phyloP scores from a whole-genome alignment of 2,329 filamentous ascomycete species.

The Coccinonectria pachysandricola region DNA sequence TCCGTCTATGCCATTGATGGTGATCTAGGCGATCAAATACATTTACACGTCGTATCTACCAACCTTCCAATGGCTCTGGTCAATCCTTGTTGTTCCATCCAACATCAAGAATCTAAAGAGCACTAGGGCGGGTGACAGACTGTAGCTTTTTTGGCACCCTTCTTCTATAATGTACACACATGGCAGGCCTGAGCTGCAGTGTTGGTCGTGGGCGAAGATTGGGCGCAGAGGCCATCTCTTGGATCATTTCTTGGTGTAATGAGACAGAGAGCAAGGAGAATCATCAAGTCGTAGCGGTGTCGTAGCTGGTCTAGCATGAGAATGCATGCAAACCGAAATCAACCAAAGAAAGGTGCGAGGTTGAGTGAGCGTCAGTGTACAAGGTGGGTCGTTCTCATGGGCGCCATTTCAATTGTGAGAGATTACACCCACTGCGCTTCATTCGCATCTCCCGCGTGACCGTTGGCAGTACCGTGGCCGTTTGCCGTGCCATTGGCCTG shows the following conservation, averaged over 20 bases:
- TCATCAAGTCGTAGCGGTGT: slow-evolving; percentile 32
- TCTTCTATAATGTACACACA: slow-evolving; percentile 27
- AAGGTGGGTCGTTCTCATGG: slow-evolving; percentile 18
- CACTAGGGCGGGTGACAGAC: slow-evolving; percentile 9
- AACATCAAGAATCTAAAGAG: slow-evolving; percentile 8
- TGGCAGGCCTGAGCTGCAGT: slow-evolving; percentile 19
- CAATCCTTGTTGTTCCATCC: slow-evolving; percentile 7
- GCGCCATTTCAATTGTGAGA: too few relatives aligned
- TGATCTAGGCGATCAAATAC: slow-evolving; percentile 22
- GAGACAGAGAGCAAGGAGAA: slow-evolving; percentile 27
- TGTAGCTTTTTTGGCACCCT: slow-evolving; percentile 17
- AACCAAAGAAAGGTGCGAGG: slow-evolving; percentile 13
- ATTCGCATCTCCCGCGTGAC: slow-evolving; percentile 17
- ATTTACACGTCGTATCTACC: slow-evolving; percentile 23
- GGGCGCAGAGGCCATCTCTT: too few relatives aligned
- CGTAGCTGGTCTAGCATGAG: slow-evolving; percentile 25
- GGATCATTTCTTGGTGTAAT: too few relatives aligned
- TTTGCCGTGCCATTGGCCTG: slow-evolving; percentile 16
- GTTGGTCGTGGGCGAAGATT: slow-evolving; percentile 14
- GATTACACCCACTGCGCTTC: slow-evolving; percentile 32
- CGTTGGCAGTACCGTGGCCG: slow-evolving; percentile 7
- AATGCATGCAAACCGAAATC: slow-evolving; percentile 14
- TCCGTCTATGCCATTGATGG: slow-evolving; percentile 20
- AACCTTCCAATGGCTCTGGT: slow-evolving; percentile 7
- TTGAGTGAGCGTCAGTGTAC: slow-evolving; percentile 22